A percentile compares a stretch with the other conserved stretches of the same genome.
Evolutionary conservation across 805 yeast genomes (phyloP).

Genomic region (Barnettozyma vustinii): DNA sequence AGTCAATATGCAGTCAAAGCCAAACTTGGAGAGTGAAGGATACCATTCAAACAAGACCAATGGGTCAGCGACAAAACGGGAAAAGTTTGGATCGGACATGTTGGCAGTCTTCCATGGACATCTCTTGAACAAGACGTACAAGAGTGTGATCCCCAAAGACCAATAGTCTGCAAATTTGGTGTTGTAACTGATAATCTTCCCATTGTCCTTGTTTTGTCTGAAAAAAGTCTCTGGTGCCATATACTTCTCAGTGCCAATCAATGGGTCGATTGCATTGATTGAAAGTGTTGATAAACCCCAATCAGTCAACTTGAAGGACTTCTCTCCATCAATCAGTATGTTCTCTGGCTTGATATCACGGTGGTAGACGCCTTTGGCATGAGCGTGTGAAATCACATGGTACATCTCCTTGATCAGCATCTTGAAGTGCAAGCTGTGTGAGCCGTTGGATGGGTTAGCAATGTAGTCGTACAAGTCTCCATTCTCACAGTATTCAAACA

Average conservation of each 20-base stretch:
- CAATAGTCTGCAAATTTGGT: constrained; percentile 79
- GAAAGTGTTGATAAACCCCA: constrained; percentile 61
- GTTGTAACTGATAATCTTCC: constrained; percentile 39
- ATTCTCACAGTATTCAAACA: constrained; percentile 58
- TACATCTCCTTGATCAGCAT: constrained; percentile 43
- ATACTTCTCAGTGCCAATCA: constrained; percentile 78
- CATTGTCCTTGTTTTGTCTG: constrained; percentile 15
- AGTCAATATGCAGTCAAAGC: constrained; percentile 61
- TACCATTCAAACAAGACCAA: constrained; percentile 71
- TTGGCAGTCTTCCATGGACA: constrained; percentile 79
- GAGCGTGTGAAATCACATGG: constrained; percentile 49
- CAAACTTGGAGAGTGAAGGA: constrained; percentile 66
- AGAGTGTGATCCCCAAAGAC: constrained; percentile 79
- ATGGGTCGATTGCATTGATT: constrained; percentile 27
- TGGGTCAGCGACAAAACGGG: constrained; percentile 61
- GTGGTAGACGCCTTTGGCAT: constrained; percentile 55
- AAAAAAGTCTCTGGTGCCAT: constrained; percentile 90
- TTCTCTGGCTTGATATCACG: constrained; percentile 75
- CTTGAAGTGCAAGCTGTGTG: constrained; percentile 26
- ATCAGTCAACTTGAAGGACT: constrained; percentile 59
- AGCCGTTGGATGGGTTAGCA: constrained; percentile 21
- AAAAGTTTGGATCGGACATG: constrained; percentile 59
- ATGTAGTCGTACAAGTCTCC: constrained; percentile 64
- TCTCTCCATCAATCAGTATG: constrained; percentile 45
- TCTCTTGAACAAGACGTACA: constrained; percentile 75